Evolutionary conservation across 139 green algal species (phyloP), one percentile per base, ranked within the genome.

Genomic region (Volvox reticuliferus): DNA sequence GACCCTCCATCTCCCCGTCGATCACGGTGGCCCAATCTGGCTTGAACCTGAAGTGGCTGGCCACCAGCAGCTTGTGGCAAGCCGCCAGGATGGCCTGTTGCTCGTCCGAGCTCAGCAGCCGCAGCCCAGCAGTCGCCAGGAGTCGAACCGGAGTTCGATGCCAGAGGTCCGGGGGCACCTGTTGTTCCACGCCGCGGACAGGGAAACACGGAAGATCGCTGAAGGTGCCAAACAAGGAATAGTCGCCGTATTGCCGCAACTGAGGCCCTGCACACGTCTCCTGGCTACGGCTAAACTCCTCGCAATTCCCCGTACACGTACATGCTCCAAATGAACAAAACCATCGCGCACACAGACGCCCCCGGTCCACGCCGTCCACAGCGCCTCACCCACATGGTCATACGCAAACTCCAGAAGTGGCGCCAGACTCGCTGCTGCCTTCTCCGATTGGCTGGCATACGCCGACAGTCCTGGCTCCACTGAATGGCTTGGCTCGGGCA

Each of bases 41-140:
- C 28, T 86, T 19, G 69, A 94, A 95, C 67, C 78, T 2, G 77
- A 96, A 95, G 26, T 26, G 35, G 16, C 93, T 95, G 3, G 77
- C 50, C 0, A 63, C 87, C 77, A 96, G 86, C 50, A 73, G 12
- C 12, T n/a, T 24, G 19, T 84, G 35, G 55, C 94, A 96, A 20
- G 85, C 65, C 22, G 76, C 69, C 24, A 96, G 89, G 69, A 95
- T 93, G 63, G 35, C 86, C 1, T 82, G 86, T 22, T 84, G 80
- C 65, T 91, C 78, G n/a, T 78, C 28, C 14, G 67, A 18, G 12
- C 79, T 82, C 86, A 96, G 77, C 68, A 96, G 88, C 62, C 94
- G 89, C 81, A 96, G 89, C 21, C 94, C 94, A 75, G 94, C 94
- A 35, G 94, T 96, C 1, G 94, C 93, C 87, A 96, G 91, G 36